Evolutionary conservation across 306 rosid species (phyloP), one percentile per base, ranked within the genome.

Genomic region (Hippophae rhamnoides): DNA sequence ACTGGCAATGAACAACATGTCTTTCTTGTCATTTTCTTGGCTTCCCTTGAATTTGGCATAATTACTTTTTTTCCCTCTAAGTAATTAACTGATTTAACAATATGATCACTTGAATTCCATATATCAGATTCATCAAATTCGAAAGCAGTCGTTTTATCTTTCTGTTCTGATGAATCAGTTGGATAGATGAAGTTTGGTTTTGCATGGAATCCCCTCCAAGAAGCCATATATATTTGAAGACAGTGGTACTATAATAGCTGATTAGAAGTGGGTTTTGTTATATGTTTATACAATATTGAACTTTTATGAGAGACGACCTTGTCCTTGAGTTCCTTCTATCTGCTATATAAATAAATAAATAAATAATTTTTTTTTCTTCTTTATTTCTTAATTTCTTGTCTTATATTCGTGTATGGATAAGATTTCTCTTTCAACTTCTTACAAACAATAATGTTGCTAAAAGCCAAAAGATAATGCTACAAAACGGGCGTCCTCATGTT

Each of bases 121-220:
- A 77, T 2, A 8, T 87, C 97, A 0, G 86, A 68, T 44, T 90
- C 95, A 18, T 90, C 85, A 13, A 86, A 73, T 49, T 87, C 90
- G 13, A 70, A 69, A 23, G 73, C 10, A 12, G 7, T 18, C 7
- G 13, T 11, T 48, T 10, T 10, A 31, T 74, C 50, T 41, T 41
- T 61, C 48, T 57, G 67, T 5, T 46, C 23, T 13, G 70, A 5
- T n/a, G 40, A 46, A 43, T 41, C 52, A 67, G 60, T 65, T 40
- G 44, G 74, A 44, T 70, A 84, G 43, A 77, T 77, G 82, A 63
- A 68, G 40, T 43, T 71, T 49, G 79, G 73, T 12, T 79, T 80
- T 40, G 81, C 42, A 13, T 66, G 66, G 76, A 72, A 79, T 42
- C 10, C 55, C 58, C 78, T 86, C 78, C 79, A 67, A 18, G 97